These are phyloP conservation scores for Kwoniella sp. DNA, from an alignment of 768 basidiomycete genomes.

Conservation along the genomic window DNA sequence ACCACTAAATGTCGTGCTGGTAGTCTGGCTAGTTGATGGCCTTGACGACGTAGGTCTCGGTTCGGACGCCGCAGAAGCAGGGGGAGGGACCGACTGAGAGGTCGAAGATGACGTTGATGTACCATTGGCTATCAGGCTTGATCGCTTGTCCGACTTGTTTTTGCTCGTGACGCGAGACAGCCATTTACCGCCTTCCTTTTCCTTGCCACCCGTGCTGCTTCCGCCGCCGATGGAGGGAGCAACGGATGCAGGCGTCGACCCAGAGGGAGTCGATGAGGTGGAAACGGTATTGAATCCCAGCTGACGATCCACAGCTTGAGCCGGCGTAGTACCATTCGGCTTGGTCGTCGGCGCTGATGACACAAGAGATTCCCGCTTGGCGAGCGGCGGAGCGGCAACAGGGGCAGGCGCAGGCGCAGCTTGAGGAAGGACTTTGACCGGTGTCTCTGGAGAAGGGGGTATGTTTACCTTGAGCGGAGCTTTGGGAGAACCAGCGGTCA, in stretches of 20 bases:
- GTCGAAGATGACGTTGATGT: neutral
- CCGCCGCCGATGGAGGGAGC: slow-evolving; percentile 1
- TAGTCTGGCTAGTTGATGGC: slow-evolving; percentile 6
- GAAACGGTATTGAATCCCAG: slow-evolving; percentile 5
- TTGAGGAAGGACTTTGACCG: neutral
- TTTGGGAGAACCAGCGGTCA: neutral
- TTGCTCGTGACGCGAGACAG: slow-evolving; percentile 16
- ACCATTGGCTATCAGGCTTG: slow-evolving; percentile 4
- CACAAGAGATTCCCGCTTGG: neutral
- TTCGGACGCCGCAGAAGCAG: neutral
- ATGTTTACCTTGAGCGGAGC: slow-evolving; percentile 1
- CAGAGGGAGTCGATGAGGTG: neutral
- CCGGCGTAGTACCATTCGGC: neutral
- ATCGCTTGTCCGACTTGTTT: slow-evolving; percentile 12
- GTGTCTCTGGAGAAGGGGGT: slow-evolving; percentile 8
- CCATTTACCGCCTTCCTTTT: slow-evolving; percentile 30
- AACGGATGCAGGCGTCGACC: neutral
- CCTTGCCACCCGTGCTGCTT: slow-evolving; percentile 13
- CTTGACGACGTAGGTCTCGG: slow-evolving; percentile 3
- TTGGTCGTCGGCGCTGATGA: neutral
- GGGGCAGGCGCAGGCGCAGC: neutral
- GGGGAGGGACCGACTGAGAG: neutral
- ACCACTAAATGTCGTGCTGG: slow-evolving; percentile 29
- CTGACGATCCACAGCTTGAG: neutral
- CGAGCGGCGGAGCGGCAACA: slow-evolving; percentile 3